Conservation (phyloP, 345 rosid species). For the Dovyalis caffra region DNA sequence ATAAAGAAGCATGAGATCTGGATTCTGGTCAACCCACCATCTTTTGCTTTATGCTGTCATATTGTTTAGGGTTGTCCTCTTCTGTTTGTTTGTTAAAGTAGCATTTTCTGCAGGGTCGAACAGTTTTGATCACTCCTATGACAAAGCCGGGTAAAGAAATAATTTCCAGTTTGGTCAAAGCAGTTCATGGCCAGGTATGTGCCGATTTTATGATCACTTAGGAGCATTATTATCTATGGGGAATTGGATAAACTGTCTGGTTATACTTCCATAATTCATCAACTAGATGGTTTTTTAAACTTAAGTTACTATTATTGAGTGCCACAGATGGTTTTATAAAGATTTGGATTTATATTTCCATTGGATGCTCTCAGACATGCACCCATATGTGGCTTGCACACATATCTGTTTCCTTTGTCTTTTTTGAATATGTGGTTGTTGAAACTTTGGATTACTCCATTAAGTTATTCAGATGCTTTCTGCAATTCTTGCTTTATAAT, state of each 20-base stretch:
- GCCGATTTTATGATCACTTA: not conserved
- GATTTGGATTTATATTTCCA: not conserved
- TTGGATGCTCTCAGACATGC: not conserved
- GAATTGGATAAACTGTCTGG: not conserved
- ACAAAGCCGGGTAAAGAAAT: constrained; percentile 52
- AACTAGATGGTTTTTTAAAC: not conserved
- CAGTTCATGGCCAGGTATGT: constrained; percentile 68
- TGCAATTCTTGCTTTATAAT: constrained; percentile 5
- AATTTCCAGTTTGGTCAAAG: constrained; percentile 54
- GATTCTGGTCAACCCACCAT: too few relatives aligned
- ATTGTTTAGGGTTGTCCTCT: too few relatives aligned
- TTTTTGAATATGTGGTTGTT: not conserved
- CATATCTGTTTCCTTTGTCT: not conserved
- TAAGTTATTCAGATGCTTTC: not conserved
- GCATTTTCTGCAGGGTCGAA: constrained; percentile 39
- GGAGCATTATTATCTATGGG: too few relatives aligned
- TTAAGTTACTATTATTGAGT: not conserved
- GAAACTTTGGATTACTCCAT: not conserved
- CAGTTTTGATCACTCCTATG: constrained; percentile 56
- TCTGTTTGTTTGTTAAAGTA: too few relatives aligned
- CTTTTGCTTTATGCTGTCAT: too few relatives aligned
- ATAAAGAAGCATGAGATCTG: too few relatives aligned
- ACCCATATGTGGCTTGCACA: not conserved
- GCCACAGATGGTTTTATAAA: not conserved
- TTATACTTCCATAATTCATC: not conserved